A percentile compares a stretch with the other conserved stretches of the same genome.
Evolutionary conservation across 2,329 filamentous ascomycete species (phyloP).

Genomic region (Colletotrichum tanaceti): DNA sequence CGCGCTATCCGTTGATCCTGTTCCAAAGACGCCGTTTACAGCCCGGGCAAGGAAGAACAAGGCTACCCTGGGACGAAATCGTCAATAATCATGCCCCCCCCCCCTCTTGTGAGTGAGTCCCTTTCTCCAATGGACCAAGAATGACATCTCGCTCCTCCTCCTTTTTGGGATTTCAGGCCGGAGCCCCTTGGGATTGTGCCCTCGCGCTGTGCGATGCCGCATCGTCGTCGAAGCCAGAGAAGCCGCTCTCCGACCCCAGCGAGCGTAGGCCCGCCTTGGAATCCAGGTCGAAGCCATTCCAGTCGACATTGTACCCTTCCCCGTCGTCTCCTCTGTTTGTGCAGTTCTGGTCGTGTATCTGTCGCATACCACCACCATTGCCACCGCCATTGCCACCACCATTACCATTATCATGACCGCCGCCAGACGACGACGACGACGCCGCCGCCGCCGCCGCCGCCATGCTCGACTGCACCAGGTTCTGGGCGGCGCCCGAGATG

Average conservation of each 20-base stretch:
- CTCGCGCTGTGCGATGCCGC: conserved; percentile 15
- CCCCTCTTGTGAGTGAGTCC: too few relatives aligned
- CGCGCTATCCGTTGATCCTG: too few relatives aligned
- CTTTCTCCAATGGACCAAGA: background rate
- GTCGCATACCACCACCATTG: background rate
- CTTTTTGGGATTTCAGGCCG: background rate
- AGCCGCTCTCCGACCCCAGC: conserved; percentile 11
- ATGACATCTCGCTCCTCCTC: too few relatives aligned
- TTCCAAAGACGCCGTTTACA: background rate
- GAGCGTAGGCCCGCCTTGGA: background rate
- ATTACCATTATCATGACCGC: too few relatives aligned
- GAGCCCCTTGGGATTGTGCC: conserved; percentile 1
- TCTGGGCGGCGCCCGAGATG: conserved; percentile 35
- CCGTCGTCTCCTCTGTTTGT: background rate
- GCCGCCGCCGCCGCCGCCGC: background rate
- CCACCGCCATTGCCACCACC: too few relatives aligned
- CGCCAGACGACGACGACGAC: too few relatives aligned
- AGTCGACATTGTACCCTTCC: conserved; percentile 11
- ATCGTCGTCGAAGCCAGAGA: conserved; percentile 28
- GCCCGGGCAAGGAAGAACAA: too few relatives aligned
- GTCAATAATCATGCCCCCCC: too few relatives aligned
- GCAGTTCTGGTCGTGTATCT: background rate
- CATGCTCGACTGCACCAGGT: conserved; percentile 27
- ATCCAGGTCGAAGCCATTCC: conserved; percentile 22
- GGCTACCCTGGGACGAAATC: too few relatives aligned